Evolutionary conservation across 2,329 filamentous ascomycete genomes (phyloP).

Genomic region (Alternaria longipes): DNA sequence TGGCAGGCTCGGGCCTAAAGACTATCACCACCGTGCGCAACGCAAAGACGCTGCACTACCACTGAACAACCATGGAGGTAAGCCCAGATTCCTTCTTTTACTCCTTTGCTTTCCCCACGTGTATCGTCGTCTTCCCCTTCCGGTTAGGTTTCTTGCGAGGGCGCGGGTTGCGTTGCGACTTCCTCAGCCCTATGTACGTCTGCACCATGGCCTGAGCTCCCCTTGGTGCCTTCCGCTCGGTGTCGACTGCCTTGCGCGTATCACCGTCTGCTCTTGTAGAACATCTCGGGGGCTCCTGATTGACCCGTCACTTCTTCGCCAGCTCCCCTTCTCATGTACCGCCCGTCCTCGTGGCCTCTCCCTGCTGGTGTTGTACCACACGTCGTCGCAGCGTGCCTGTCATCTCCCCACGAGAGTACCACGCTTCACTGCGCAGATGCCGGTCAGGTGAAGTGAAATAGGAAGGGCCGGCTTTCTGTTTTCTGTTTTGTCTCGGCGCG

Average conservation of each 20-base stretch:
- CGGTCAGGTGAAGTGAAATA: constrained; percentile 34
- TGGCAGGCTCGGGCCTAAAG: constrained; percentile 27
- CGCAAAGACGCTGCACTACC: constrained; percentile 35
- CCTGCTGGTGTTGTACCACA: constrained; percentile 32
- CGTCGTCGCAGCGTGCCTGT: constrained; percentile 37
- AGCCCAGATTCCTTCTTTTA: constrained; percentile 37
- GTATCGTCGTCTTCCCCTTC: constrained; percentile 18
- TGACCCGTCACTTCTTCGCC: constrained; percentile 28
- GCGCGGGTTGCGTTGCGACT: constrained; percentile 23
- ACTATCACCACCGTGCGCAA: constrained; percentile 43
- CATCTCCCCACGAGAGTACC: constrained; percentile 30
- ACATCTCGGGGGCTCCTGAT: constrained; percentile 42
- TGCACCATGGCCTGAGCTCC: constrained; percentile 42
- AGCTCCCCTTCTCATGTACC: constrained; percentile 17
- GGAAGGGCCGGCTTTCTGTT: constrained; percentile 20
- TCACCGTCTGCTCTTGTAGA: constrained; percentile 46
- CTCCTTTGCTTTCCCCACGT: constrained; percentile 19
- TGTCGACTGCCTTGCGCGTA: constrained; percentile 38
- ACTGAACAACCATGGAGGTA: constrained; percentile 46
- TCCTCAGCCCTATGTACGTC: constrained; percentile 38
- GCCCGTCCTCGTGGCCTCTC: constrained; percentile 25
- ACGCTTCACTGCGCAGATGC: constrained; percentile 42
- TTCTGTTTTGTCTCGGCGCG: constrained; percentile 16
- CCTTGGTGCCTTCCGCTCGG: constrained; percentile 23
- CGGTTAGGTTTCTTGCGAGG: constrained; percentile 8